phyloP scores from a whole-genome alignment of 345 rosid species.

The Lepidium africanum region DNA sequence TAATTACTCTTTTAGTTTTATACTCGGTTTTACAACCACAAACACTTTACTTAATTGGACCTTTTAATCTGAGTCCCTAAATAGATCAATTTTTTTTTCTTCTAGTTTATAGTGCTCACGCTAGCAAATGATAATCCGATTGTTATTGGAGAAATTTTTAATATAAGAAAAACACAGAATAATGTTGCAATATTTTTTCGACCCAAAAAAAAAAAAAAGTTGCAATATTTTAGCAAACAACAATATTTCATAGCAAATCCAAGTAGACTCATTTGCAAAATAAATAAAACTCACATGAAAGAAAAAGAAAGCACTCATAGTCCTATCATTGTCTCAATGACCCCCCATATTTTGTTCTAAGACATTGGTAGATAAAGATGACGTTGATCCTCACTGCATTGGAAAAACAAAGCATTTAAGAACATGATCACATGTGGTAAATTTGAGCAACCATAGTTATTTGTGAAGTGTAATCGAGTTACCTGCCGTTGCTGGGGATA shows the following conservation, averaged over 20 bases:
- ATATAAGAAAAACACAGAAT: not conserved
- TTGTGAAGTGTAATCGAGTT: not conserved
- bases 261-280: not conserved
- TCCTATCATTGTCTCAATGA: constrained; percentile 13
- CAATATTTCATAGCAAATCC: not conserved
- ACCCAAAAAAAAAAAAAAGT: too few species aligned
- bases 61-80: too few species aligned
- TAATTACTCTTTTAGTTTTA: too few species aligned
- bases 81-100: too few species aligned
- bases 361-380: constrained; percentile 8
- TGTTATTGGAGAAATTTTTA: not conserved
- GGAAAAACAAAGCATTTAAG: not conserved
- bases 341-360: constrained; percentile 7
- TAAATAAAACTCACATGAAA: constrained; percentile 6
- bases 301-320: not conserved
- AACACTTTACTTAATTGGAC: too few species aligned
- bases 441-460: not conserved
- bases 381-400: constrained; percentile 20
- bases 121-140: too few species aligned
- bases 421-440: not conserved
- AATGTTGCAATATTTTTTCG: not conserved
- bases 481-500: constrained; percentile 47
- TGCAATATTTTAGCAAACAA: not conserved
- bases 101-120: too few species aligned
- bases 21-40: too few species aligned